Base-by-base conservation (phyloP, 1,284 basidiomycete genomes). In the Volvariella surrecta region DNA sequence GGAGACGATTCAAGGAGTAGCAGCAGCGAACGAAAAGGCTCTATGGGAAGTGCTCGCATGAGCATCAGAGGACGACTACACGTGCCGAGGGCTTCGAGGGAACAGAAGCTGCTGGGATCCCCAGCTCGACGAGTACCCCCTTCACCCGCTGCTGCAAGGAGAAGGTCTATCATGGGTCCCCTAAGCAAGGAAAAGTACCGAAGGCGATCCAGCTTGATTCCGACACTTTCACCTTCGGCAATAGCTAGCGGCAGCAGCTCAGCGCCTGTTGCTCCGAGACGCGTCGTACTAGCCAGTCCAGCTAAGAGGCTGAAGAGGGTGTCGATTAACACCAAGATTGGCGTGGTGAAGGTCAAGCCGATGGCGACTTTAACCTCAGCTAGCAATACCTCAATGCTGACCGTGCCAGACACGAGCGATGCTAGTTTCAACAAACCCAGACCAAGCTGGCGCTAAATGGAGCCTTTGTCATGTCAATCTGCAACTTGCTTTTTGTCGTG, bases 161-260 rank as follows among this genome's bases (percentile, higher is more conserved):
- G 70, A 45, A 63, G 80, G 40, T 89, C 87, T 20, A 81, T 79
- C 52, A 73, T 87, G 45, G 86, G 86, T 3, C 74, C 80, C 10
- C 54, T 80, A 55, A 76, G 85, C 19, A 70, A 64, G 48, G 86
- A 89, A 58, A 84, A 84, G 58, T 63, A 63, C 13, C 66, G 85
- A 50, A 67, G 85, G 48, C 70, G 86, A 43, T 88, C 86, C 32
- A 90, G 87, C 55, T 61, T 86, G 67, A 84, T 89, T 48, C 80
- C 81, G 9, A 74, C 80, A 51, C 68, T 79, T 32, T 73, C 77
- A 10, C 67, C 73, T 11, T 56, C 61, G 7, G 53, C 50, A 30
- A 67, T 58, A 19, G 64, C 65, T 0, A 49, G 52, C 0, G 63
- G 58, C 40, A 54, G 52, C 24, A 49, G 47, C 18, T 57, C 55